A percentile compares a stretch with the other conserved stretches of the same genome.
phyloP scores from a whole-genome alignment of 345 rosid genomes.

The Populus davidiana region DNA sequence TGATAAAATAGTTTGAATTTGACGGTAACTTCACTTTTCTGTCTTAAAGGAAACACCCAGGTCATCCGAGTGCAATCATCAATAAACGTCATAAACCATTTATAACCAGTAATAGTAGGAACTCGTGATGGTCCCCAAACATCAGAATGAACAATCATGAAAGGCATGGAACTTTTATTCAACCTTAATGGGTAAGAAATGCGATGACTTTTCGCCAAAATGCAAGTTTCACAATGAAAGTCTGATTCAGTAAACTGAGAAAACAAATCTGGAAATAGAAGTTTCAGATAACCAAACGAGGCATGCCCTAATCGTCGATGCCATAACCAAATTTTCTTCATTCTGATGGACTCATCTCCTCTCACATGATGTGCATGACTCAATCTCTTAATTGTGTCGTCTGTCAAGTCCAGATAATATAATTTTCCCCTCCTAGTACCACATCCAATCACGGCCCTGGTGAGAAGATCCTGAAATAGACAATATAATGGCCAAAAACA shows the following conservation, averaged over 20 bases:
- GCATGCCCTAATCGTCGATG: too few species aligned
- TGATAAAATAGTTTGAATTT: not conserved
- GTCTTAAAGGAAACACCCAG: not conserved
- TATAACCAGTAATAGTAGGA: not conserved
- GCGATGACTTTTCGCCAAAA: slow-evolving; percentile 1
- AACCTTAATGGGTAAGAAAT: not conserved
- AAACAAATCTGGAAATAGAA: not conserved
- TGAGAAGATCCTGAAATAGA: too few species aligned
- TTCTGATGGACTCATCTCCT: too few species aligned
- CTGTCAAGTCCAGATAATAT: too few species aligned
- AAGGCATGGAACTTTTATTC: not conserved
- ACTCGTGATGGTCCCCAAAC: slow-evolving; percentile 2
- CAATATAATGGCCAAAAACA: too few species aligned
- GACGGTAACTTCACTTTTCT: slow-evolving; percentile 1
- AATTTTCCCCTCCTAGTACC: too few species aligned
- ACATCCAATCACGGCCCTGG: too few species aligned
- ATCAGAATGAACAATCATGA: slow-evolving; percentile 7
- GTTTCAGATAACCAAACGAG: too few species aligned
- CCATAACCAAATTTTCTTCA: too few species aligned
- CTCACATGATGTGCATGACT: too few species aligned
- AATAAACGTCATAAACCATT: slow-evolving; percentile 10
- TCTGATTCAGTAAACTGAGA: not conserved
- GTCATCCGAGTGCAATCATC: slow-evolving; percentile 11
- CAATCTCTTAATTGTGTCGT: too few species aligned
- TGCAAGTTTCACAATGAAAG: slow-evolving; percentile 4